A percentile compares a stretch with the other conserved stretches of the same genome.
These are phyloP conservation scores for Cavenderia fasciculata DNA, from an alignment of 78 protist genomes.

Conservation along the genomic window DNA sequence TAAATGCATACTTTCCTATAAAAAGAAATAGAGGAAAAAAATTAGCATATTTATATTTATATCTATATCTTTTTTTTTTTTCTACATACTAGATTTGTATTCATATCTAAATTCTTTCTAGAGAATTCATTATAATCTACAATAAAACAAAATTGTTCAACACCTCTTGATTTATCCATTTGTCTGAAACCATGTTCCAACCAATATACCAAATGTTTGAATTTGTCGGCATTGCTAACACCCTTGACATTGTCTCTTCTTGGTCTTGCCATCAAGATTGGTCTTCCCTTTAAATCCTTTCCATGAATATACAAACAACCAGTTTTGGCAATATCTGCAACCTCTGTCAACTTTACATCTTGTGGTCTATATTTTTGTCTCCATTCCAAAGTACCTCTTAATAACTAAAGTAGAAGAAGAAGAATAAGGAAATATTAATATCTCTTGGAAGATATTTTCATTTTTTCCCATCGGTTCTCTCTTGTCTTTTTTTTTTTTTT, in stretches of 20 bases:
- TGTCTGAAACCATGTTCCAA: conserved; percentile 34
- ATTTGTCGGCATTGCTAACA: conserved; percentile 20
- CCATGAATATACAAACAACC: conserved; percentile 54
- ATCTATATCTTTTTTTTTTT: neutral
- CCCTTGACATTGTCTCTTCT: conserved; percentile 58
- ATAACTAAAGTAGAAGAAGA: neutral
- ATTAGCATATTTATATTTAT: neutral
- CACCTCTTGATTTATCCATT: conserved; percentile 65
- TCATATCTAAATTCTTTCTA: conserved; percentile 60
- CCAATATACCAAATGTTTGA: conserved; percentile 46
- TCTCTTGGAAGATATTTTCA: neutral
- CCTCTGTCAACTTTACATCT: conserved; percentile 26
- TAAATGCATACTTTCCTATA: conserved; percentile 51
- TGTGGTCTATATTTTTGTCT: conserved; percentile 63
- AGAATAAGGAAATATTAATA: neutral
- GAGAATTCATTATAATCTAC: conserved; percentile 64
- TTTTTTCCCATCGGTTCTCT: neutral
- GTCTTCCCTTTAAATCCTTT: conserved; percentile 59
- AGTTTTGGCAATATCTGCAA: conserved; percentile 23
- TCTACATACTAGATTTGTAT: conserved; percentile 47
- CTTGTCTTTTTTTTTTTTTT: too few relatives aligned
- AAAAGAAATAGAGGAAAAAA: neutral
- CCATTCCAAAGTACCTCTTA: conserved; percentile 53
- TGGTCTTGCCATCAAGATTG: conserved; percentile 56
- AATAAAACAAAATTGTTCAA: conserved; percentile 60